These are phyloP conservation scores for Tolypocladium pustulatum DNA, from an alignment of 2,329 filamentous ascomycete genomes.

Conservation along the genomic window DNA sequence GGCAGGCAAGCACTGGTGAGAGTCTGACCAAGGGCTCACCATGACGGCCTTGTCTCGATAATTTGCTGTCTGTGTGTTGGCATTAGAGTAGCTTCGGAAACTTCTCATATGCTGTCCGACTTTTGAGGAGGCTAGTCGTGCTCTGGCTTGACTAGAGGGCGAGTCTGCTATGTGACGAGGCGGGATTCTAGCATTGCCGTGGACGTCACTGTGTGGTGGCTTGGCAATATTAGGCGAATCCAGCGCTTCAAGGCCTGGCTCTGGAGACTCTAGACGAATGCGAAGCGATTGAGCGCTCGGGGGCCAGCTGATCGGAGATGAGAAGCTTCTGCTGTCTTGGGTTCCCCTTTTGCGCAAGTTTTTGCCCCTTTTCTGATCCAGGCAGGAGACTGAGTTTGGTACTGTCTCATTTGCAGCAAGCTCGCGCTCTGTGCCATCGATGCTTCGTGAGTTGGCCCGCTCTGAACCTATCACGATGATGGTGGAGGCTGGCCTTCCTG, in stretches of 20 bases:
- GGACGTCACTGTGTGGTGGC: not conserved
- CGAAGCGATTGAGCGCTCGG: not conserved
- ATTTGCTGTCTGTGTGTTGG: not conserved
- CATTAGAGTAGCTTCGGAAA: not conserved
- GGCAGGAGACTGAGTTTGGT: not conserved
- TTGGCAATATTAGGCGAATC: not conserved
- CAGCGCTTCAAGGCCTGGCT: not conserved
- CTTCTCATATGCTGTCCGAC: not conserved
- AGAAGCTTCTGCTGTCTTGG: not conserved
- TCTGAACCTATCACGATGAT: not conserved
- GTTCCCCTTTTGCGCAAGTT: not conserved
- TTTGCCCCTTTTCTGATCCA: not conserved
- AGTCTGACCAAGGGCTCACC: conserved; percentile 4
- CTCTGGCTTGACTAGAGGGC: not conserved
- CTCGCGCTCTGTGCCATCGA: not conserved
- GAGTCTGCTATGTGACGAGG: not conserved
- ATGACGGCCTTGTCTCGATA: conserved; percentile 12
- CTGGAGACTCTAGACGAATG: not conserved
- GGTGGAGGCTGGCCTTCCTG: not conserved
- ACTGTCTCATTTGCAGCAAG: not conserved
- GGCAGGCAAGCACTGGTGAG: not conserved
- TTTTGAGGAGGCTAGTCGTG: too few species aligned
- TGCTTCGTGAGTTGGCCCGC: not conserved
- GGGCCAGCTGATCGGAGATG: not conserved
- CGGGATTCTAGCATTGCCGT: not conserved